Percentiles rank a stretch among this genome's conserved stretches.
phyloP scores from a whole-genome alignment of 176 grass and related monocot genomes.

The Carex parvula region DNA sequence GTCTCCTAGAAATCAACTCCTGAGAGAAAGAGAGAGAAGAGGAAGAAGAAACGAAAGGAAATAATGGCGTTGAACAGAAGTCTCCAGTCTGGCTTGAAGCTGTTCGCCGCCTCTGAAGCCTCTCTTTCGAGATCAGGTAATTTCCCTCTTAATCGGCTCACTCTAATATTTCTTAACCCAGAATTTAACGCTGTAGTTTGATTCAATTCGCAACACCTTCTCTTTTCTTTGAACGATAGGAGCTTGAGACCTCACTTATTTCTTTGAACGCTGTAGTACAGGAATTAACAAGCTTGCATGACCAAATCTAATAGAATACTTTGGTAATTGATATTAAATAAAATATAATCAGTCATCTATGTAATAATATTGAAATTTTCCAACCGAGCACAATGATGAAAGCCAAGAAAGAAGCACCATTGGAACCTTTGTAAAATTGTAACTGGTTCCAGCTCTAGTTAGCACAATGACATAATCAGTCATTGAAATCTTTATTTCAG shows the following conservation, averaged over 20 bases:
- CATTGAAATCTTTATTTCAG: no score
- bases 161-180: not conserved
- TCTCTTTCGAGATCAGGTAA: slow-evolving; percentile 67
- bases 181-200: not conserved
- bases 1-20: not conserved
- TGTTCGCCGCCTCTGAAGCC: slow-evolving; percentile 41
- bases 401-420: not conserved
- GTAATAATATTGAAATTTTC: not conserved
- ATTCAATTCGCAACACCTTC: slow-evolving; percentile 24
- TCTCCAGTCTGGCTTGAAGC: slow-evolving; percentile 50
- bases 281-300: not conserved
- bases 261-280: not conserved
- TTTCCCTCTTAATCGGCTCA: not conserved
- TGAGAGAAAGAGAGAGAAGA: not conserved
- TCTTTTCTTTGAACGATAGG: not conserved
- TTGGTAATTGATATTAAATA: not conserved
- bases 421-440: not conserved
- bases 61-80: slow-evolving; percentile 56
- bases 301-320: not conserved
- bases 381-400: not conserved
- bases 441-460: not conserved
- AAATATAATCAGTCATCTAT: not conserved
- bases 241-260: not conserved
- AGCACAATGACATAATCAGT: not conserved
- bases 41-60: not conserved